Evolutionary conservation across 1,139 yeast species (phyloP), one percentile per base, ranked within the genome.

Genomic region (Magnusiomyces suaveolens): DNA sequence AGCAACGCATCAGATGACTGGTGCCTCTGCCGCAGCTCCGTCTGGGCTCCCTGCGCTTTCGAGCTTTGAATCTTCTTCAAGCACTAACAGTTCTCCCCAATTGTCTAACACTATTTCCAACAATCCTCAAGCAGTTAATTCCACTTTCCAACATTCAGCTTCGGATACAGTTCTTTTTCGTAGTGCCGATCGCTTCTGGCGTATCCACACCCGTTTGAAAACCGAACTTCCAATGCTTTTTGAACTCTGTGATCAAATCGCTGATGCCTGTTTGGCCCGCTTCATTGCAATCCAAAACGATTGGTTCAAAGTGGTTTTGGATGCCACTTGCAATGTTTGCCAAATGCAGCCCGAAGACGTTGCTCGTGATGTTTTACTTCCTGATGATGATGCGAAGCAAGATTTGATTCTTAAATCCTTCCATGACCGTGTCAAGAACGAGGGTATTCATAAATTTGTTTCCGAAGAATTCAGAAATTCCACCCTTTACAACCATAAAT

Each of bases 201-300:
- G 59, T 51, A 57, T 59, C 43, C 69, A 66, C 57, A 57, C 60
- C 39, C 54, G 60, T 48, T 52, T 67, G 41, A 66, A 66, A 46
- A 60, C 57, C 43, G 70, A 66, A 48, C 55, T 67, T 32, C 67
- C 69, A 1, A 62, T 60, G 23, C 59, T 65, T 51, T 60, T 66
- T 43, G 53, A 50, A 14, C 53, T 60, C 36, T 64, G 64, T 1
- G 64, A 64, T 51, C 55, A 59, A 25, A 56, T 63, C 57, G 62
- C 63, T 16, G 63, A 59, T 8, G 52, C 57, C 14, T 59, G 64
- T 43, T 52, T 62, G 54, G 55, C 55, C 12, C 57, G 59, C 50
- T 64, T 59, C 52, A 56, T 66, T n/a, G 53, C 53, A 3, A 59
- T 66, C 44, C 67, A 66, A 53, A 55, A 60, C n/a, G 59, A 61